Conservation (phyloP, 345 rosid species). For the Barbarea vulgaris region DNA sequence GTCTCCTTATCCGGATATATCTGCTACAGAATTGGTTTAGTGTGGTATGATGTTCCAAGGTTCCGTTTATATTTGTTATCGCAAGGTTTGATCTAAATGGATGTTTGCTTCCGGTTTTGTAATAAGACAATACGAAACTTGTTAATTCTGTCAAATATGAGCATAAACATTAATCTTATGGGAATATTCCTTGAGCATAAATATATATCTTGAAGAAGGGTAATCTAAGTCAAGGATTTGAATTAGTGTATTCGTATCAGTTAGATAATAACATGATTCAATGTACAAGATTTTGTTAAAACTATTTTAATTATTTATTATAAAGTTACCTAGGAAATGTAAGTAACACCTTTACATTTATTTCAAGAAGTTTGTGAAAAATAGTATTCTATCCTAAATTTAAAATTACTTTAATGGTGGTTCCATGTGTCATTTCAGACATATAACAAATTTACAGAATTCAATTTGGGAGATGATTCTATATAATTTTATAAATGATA, state of each 20-base stretch:
- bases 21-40: background rate
- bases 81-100: background rate
- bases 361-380: too few species aligned
- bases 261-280: background rate
- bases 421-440: too few species aligned
- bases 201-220: background rate
- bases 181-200: background rate
- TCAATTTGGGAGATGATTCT: too few species aligned
- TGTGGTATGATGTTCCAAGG: background rate
- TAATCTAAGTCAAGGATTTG: slow-evolving; percentile 11
- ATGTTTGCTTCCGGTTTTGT: background rate
- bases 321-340: too few species aligned
- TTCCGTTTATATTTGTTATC: background rate
- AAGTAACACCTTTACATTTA: too few species aligned
- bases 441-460: too few species aligned
- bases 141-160: background rate
- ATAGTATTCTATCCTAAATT: too few species aligned
- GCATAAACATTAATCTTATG: slow-evolving; percentile 13
- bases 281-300: background rate
- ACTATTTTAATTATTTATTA: too few species aligned
- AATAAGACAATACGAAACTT: slow-evolving; percentile 16
- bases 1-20: background rate
- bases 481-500: too few species aligned
- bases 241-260: slow-evolving; percentile 14
- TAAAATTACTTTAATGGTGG: too few species aligned